Evolutionary conservation across 139 green algal genomes (phyloP).

Genomic region (Diplosphaera chodatii): DNA sequence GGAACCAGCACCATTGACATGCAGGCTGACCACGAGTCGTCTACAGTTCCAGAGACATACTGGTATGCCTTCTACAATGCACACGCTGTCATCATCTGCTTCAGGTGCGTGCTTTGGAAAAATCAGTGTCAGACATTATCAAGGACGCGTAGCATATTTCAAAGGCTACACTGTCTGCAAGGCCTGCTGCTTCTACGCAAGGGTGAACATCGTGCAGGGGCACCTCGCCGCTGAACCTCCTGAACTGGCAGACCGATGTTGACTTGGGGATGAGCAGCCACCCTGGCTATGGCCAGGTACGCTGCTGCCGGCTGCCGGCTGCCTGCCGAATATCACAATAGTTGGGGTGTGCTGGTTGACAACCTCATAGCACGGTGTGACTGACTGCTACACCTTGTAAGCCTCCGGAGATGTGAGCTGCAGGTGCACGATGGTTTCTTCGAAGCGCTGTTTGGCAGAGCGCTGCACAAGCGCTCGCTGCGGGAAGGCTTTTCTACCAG

Average conservation of each 20-base stretch:
- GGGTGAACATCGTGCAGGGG: not conserved
- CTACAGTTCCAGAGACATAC: not conserved
- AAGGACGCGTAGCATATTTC: no score
- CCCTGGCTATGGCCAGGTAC: not conserved
- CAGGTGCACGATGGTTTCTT: slow-evolving; percentile 3
- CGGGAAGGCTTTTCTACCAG: not conserved
- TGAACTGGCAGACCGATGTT: slow-evolving; percentile 3
- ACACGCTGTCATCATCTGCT: not conserved
- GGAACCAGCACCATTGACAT: no score
- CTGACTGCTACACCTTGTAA: no score
- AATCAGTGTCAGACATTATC: no score
- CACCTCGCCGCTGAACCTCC: not conserved
- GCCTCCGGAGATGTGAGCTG: no score
- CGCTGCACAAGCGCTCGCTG: not conserved
- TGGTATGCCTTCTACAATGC: not conserved
- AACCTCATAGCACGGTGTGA: no score
- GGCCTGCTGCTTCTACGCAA: no score
- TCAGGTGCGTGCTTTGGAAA: not conserved
- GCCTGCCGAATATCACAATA: no score
- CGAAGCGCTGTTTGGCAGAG: not conserved
- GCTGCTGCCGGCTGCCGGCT: no score
- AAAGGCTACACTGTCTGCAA: no score
- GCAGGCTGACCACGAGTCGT: not conserved
- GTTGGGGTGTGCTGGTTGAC: no score
- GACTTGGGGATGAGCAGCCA: not conserved